Conservation (phyloP, 257 asterid genomes). For the Fraxinus quadrangulata region DNA sequence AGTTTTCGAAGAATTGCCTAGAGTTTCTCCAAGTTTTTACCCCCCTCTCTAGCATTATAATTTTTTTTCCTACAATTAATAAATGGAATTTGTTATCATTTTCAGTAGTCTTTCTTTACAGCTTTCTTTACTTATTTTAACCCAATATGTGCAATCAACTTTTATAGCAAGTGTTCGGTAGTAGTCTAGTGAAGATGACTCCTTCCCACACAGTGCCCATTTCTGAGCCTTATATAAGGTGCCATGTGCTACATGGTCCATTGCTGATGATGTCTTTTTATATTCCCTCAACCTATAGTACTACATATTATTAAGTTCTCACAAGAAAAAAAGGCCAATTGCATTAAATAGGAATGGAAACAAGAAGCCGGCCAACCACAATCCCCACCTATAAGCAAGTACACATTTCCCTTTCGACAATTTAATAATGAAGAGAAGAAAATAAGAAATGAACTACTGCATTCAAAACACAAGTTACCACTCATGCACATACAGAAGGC, state of each 20-base stretch:
- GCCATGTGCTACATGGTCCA: neutral
- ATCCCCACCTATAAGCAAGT: neutral
- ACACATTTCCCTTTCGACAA: neutral
- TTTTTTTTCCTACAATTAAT: too few species aligned
- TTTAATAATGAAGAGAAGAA: constrained; percentile 15
- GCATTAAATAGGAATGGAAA: neutral
- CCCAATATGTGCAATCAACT: neutral
- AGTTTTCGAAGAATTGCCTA: too few species aligned
- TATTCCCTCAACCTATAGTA: neutral
- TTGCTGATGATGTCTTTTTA: neutral
- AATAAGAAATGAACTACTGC: constrained; percentile 1
- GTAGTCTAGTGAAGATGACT: neutral
- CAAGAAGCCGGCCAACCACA: neutral
- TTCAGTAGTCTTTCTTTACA: too few species aligned
- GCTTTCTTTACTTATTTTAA: neutral
- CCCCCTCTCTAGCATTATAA: too few species aligned
- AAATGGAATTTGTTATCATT: too few species aligned
- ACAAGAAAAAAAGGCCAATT: neutral
- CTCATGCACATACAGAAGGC: constrained; percentile 58
- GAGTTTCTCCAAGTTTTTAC: too few species aligned
- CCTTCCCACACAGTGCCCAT: neutral
- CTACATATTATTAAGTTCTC: neutral
- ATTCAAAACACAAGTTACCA: neutral
- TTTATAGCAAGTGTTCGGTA: neutral
- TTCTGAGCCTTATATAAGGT: neutral